Conservation (phyloP, 2,329 filamentous ascomycete genomes). For the Mycosphaerelloides madeirae region DNA sequence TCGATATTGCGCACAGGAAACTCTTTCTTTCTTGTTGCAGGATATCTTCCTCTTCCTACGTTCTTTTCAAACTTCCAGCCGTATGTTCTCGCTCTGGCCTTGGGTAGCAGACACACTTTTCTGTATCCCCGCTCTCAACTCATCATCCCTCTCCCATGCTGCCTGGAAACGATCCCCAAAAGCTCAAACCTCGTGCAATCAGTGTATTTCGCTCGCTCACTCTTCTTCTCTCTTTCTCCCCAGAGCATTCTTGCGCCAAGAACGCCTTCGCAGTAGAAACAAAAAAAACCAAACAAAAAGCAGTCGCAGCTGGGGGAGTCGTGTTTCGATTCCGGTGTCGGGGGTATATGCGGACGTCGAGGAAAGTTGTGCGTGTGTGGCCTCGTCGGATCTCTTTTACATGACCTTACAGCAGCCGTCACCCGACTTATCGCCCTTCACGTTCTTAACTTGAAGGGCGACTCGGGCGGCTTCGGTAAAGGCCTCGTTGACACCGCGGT, state of each 20-base stretch:
- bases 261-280: neutral
- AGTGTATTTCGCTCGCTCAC: neutral
- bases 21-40: too few relatives aligned
- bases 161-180: too few relatives aligned
- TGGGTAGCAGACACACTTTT: too few relatives aligned
- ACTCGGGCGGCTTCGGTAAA: conserved; percentile 97
- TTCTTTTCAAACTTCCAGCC: too few relatives aligned
- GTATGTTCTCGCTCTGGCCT: too few relatives aligned
- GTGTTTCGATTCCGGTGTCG: neutral
- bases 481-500: conserved; percentile 95
- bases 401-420: conserved; percentile 17
- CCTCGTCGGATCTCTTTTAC: conserved; percentile 5
- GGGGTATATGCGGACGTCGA: neutral
- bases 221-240: neutral
- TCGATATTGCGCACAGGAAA: too few relatives aligned
- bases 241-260: neutral
- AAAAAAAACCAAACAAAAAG: neutral
- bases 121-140: too few relatives aligned
- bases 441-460: conserved; percentile 59
- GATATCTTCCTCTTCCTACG: too few relatives aligned
- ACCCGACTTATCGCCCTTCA: conserved; percentile 41
- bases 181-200: neutral
- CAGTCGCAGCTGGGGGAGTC: too few relatives aligned
- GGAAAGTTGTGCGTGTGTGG: neutral
- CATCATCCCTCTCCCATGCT: too few relatives aligned